Evolutionary conservation across 164 flowering plant species (phyloP).

Genomic region (Stephania yunnanensis): DNA sequence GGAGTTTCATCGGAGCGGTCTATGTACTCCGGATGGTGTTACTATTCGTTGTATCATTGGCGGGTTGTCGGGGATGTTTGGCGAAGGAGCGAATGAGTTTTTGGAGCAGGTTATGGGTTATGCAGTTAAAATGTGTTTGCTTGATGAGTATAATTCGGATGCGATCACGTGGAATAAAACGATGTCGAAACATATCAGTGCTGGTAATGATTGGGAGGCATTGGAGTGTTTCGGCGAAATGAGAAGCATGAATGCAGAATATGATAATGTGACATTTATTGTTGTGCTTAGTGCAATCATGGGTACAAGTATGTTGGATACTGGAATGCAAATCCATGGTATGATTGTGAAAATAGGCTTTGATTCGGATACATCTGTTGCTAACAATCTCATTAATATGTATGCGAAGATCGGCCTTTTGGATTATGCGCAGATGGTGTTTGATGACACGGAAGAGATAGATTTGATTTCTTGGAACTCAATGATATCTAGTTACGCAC

Average conservation of each 20-base stretch:
- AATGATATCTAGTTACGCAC: conserved; percentile 40
- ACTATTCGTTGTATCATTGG: conserved; percentile 29
- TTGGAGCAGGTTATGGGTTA: conserved; percentile 40
- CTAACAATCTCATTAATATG: conserved; percentile 51
- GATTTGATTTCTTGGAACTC: conserved; percentile 62
- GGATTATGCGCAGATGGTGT: conserved; percentile 25
- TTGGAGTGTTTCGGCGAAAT: conserved; percentile 34
- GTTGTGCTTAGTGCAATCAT: conserved; percentile 31
- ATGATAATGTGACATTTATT: conserved; percentile 38
- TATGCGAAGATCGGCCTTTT: conserved; percentile 35
- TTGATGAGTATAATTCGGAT: conserved; percentile 19
- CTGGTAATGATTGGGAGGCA: conserved; percentile 24
- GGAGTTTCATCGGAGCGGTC: conserved; percentile 37
- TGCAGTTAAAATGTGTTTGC: conserved; percentile 27
- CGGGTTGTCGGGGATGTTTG: conserved; percentile 17
- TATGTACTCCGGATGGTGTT: conserved; percentile 28
- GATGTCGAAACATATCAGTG: conserved; percentile 29
- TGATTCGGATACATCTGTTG: conserved; percentile 24
- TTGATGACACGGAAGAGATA: conserved; percentile 30
- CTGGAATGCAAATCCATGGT: conserved; percentile 46
- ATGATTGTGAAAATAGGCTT: conserved; percentile 33
- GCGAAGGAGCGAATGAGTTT: conserved; percentile 16
- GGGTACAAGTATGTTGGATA: conserved; percentile 17
- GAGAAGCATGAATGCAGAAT: conserved; percentile 22
- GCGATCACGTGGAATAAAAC: conserved; percentile 37